Conservation (phyloP, 495 filamentous ascomycete species). For the Penicillium tannophilum region DNA sequence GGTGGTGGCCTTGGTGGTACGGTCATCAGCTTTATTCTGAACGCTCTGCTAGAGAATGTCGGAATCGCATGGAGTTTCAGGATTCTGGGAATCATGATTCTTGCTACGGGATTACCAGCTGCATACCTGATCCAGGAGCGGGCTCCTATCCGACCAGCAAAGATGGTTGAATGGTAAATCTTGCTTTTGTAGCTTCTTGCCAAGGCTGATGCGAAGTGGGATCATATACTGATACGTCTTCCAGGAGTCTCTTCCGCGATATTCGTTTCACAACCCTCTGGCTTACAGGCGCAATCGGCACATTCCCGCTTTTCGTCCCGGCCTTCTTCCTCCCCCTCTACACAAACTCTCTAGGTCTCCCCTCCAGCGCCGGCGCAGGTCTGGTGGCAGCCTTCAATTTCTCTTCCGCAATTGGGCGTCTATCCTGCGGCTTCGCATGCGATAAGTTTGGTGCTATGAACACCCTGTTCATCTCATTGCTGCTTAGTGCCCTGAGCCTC, state of each 20-base stretch:
- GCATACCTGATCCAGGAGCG: slow-evolving; percentile 60
- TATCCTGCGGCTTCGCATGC: slow-evolving; percentile 50
- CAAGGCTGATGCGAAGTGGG: neutral
- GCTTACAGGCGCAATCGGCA: slow-evolving; percentile 56
- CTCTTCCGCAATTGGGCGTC: slow-evolving; percentile 53
- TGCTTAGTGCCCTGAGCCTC: slow-evolving; percentile 55
- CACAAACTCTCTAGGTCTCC: slow-evolving; percentile 46
- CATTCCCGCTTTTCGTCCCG: slow-evolving; percentile 62
- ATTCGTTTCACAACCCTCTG: slow-evolving; percentile 54
- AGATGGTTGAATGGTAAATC: slow-evolving; percentile 53
- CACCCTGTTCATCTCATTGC: slow-evolving; percentile 47
- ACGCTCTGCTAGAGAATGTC: slow-evolving; percentile 46
- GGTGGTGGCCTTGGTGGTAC: slow-evolving; percentile 57
- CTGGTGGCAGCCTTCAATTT: slow-evolving; percentile 60
- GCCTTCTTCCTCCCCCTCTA: slow-evolving; percentile 61
- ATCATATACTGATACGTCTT: neutral
- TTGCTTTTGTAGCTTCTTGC: neutral
- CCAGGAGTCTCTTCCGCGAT: slow-evolving; percentile 52
- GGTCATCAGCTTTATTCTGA: slow-evolving; percentile 50
- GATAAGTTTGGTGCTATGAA: slow-evolving; percentile 56
- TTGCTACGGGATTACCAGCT: slow-evolving; percentile 55
- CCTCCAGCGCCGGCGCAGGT: slow-evolving; percentile 51
- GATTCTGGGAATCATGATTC: slow-evolving; percentile 49
- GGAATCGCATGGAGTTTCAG: slow-evolving; percentile 59
- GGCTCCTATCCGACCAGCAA: slow-evolving; percentile 39